These are phyloP conservation scores for Lachancea cidri DNA, from an alignment of 805 yeast genomes.

Conservation along the genomic window DNA sequence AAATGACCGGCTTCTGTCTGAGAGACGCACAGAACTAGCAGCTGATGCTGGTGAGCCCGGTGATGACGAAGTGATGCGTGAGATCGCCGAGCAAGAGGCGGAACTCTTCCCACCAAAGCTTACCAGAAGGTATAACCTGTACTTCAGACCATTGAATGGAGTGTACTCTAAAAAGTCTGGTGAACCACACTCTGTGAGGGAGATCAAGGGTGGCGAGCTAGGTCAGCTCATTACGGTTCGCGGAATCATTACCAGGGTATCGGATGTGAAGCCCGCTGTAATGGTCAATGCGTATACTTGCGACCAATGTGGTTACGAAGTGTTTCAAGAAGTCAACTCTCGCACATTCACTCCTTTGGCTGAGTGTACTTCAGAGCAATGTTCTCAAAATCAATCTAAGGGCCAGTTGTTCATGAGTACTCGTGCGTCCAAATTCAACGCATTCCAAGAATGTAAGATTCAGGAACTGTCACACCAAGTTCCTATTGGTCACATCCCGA, in stretches of 20 bases:
- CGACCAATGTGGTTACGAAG: slow-evolving; percentile 94
- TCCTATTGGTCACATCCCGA: slow-evolving; percentile 96
- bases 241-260: slow-evolving; percentile 92
- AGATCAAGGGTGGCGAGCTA: slow-evolving; percentile 73
- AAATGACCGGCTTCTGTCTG: slow-evolving; percentile 67
- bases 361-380: slow-evolving; percentile 80
- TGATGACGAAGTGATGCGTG: slow-evolving; percentile 29
- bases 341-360: slow-evolving; percentile 80
- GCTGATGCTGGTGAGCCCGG: slow-evolving; percentile 22
- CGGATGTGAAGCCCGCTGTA: slow-evolving; percentile 93
- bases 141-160: slow-evolving; percentile 73
- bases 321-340: slow-evolving; percentile 89
- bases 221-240: slow-evolving; percentile 87
- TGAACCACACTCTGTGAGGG: slow-evolving; percentile 81
- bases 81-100: slow-evolving; percentile 34
- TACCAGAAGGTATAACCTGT: slow-evolving; percentile 79
- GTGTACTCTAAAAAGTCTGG: slow-evolving; percentile 31
- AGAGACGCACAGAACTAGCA: slow-evolving; percentile 54
- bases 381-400: slow-evolving; percentile 70
- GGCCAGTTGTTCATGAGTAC: slow-evolving; percentile 92
- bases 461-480: slow-evolving; percentile 96
- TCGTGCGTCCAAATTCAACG: slow-evolving; percentile 90
- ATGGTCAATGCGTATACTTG: slow-evolving; percentile 93
- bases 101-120: slow-evolving; percentile 79
- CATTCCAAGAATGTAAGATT: slow-evolving; percentile 91